A percentile compares a stretch with the other conserved stretches of the same genome.
phyloP scores from a whole-genome alignment of 2,329 filamentous ascomycete genomes.

The Botrytis porri region DNA sequence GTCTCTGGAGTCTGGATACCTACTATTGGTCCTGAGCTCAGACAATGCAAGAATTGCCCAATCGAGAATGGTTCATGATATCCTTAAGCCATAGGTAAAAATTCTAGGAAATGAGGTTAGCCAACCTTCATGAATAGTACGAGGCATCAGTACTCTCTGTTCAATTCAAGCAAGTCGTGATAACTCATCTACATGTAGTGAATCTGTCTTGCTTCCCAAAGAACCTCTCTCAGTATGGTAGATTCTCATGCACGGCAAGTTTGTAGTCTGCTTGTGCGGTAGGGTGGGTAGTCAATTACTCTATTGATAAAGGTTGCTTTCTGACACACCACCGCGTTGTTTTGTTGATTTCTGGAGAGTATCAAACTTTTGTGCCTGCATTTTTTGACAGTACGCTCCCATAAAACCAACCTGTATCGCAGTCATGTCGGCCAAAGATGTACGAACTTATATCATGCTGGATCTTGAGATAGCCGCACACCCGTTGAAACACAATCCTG shows the following conservation, averaged over 20 bases:
- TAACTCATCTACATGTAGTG: background rate
- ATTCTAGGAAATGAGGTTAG: background rate
- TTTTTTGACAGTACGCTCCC: background rate
- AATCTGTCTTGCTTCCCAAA: too few species aligned
- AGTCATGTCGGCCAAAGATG: conserved; percentile 4
- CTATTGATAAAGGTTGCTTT: background rate
- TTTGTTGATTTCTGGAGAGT: background rate
- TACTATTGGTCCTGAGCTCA: background rate
- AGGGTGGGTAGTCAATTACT: background rate
- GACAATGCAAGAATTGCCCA: background rate
- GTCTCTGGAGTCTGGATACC: background rate
- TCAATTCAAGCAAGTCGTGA: background rate
- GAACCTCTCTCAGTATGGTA: background rate
- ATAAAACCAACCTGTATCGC: background rate
- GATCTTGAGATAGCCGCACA: conserved; percentile 13
- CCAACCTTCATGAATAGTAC: background rate
- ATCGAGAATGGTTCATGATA: background rate
- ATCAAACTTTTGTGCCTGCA: background rate
- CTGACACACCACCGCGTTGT: background rate
- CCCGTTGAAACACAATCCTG: background rate
- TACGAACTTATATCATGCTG: conserved; percentile 9
- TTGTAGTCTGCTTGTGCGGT: background rate
- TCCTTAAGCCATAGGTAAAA: background rate
- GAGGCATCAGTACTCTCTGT: background rate
- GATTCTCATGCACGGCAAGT: background rate